Evolutionary conservation across 257 asterid genomes (phyloP).

Genomic region (Cinchona pubescens): DNA sequence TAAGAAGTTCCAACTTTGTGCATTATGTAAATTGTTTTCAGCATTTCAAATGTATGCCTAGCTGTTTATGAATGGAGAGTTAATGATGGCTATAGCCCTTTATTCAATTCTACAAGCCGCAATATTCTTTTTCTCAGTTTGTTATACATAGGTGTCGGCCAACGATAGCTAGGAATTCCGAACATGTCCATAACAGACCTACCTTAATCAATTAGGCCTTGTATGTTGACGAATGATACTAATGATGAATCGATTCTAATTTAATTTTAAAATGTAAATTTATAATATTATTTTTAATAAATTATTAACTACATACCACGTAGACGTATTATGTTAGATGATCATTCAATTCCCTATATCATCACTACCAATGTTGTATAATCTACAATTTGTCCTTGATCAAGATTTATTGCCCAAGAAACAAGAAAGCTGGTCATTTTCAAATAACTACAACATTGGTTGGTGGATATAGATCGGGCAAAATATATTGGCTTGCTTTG

Average conservation of each 20-base stretch:
- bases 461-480: neutral
- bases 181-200: too few species aligned
- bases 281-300: too few species aligned
- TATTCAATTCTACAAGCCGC: neutral
- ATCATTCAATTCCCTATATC: too few species aligned
- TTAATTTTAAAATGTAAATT: too few species aligned
- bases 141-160: too few species aligned
- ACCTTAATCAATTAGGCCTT: too few species aligned
- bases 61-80: constrained; percentile 8
- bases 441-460: neutral
- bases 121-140: neutral
- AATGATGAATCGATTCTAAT: too few species aligned
- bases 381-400: neutral
- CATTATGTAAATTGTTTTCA: constrained; percentile 21
- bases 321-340: too few species aligned
- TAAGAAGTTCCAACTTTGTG: constrained; percentile 35
- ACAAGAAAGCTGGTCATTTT: neutral
- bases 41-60: constrained; percentile 7
- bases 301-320: too few species aligned
- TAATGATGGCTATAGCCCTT: neutral
- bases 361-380: neutral
- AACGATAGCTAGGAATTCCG: too few species aligned
- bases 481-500: neutral
- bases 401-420: neutral
- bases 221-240: too few species aligned